Evolutionary conservation across 2,329 filamentous ascomycete genomes (phyloP).

Genomic region (Acrodontium crateriforme): DNA sequence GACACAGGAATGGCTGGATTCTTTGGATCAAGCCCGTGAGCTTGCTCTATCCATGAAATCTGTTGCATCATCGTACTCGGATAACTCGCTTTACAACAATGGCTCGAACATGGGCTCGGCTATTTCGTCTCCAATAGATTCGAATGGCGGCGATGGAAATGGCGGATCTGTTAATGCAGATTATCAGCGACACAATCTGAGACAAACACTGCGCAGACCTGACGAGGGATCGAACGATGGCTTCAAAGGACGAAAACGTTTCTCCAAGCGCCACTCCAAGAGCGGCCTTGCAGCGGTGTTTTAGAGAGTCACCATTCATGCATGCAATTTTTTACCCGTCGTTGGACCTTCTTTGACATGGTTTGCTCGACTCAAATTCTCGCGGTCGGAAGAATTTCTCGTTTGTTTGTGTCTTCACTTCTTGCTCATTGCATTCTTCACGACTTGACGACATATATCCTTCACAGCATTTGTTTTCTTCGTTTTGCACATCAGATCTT

Average conservation of each 20-base stretch:
- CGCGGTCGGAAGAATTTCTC: too few relatives aligned
- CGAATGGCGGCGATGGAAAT: slow-evolving; percentile 42
- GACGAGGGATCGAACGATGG: slow-evolving; percentile 34
- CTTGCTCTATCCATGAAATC: slow-evolving; percentile 53
- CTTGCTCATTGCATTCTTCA: too few relatives aligned
- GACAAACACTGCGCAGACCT: slow-evolving; percentile 26
- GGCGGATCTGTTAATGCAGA: slow-evolving; percentile 6
- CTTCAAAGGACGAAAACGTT: slow-evolving; percentile 49
- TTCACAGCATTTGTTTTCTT: too few relatives aligned
- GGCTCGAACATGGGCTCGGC: slow-evolving; percentile 13
- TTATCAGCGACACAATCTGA: slow-evolving; percentile 12
- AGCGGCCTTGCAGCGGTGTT: slow-evolving; percentile 87
- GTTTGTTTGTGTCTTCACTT: too few relatives aligned
- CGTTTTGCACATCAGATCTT: too few relatives aligned
- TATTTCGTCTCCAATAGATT: slow-evolving; percentile 44
- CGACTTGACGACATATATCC: too few relatives aligned
- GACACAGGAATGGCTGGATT: slow-evolving; percentile 85
- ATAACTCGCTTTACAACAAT: slow-evolving; percentile 32
- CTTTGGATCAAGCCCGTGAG: slow-evolving; percentile 73
- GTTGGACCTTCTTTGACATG: neutral
- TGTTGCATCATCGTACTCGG: slow-evolving; percentile 51
- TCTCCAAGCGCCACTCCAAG: slow-evolving; percentile 87
- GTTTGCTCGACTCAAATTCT: too few relatives aligned
- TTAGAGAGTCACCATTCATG: too few relatives aligned
- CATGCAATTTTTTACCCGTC: neutral